Conservation (phyloP, 805 yeast species). For the Candida odintsovae region DNA sequence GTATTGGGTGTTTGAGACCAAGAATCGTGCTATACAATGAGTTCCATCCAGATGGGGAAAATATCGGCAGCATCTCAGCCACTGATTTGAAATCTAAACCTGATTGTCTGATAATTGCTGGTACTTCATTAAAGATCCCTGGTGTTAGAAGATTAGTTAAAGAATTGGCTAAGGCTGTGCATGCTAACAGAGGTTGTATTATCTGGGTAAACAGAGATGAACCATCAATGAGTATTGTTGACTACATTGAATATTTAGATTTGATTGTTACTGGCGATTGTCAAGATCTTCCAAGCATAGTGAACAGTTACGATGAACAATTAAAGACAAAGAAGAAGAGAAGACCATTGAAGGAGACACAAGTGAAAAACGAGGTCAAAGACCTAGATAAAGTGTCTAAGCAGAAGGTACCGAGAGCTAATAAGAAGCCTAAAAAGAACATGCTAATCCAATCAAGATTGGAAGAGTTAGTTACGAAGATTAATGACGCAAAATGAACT, state of each 20-base stretch:
- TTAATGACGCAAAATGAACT: conserved; percentile 11
- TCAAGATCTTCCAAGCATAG: conserved; percentile 41
- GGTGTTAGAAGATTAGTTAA: conserved; percentile 59
- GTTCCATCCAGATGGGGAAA: conserved; percentile 81
- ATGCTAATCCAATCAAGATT: conserved; percentile 17
- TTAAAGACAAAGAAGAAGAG: conserved; percentile 1
- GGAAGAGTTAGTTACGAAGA: conserved; percentile 16
- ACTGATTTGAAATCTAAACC: conserved; percentile 59
- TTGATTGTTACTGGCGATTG: conserved; percentile 61
- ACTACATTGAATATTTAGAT: conserved; percentile 48
- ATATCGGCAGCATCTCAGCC: conserved; percentile 71
- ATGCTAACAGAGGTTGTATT: conserved; percentile 50
- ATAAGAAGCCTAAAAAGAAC: conserved; percentile 9
- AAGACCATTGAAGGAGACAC: conserved; percentile 1
- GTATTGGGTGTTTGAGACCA: conserved; percentile 56
- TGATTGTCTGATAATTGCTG: conserved; percentile 76
- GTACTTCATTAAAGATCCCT: conserved; percentile 80
- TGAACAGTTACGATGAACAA: conserved; percentile 21
- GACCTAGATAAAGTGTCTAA: neutral
- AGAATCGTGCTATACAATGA: conserved; percentile 69
- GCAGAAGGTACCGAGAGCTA: conserved; percentile 7
- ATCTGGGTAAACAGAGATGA: conserved; percentile 57
- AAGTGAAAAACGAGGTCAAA: neutral
- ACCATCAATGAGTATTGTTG: conserved; percentile 45
- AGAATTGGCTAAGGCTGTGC: conserved; percentile 54